Evolutionary conservation across 305 asterid genomes (phyloP), one percentile per base, ranked within the genome.

Genomic region (Lippia alba): DNA sequence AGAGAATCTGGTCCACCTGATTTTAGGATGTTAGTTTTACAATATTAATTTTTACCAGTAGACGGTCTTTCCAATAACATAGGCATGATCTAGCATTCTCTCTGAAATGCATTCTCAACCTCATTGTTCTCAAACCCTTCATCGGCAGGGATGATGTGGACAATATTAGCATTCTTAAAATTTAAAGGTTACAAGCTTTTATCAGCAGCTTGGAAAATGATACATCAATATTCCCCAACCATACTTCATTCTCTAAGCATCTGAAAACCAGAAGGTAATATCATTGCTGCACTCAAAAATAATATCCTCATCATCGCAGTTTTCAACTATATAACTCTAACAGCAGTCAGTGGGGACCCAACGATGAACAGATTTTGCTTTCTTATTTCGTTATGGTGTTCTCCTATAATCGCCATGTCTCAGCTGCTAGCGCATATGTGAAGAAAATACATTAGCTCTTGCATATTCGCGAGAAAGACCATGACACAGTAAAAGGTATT

Each of bases 71-170:
- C 69, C 64, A 61, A 33, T 51, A 51, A 54, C 5, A 39, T 30
- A 39, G 32, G 57, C 34, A 61, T 61, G 62, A 15, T 19, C 4
- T 19, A 14, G 39, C 54, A 49, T 14, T 10, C 41, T 33, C 60
- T 12, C 51, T 17, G 46, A 49, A 34, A 49, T 14, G 32, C 49
- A 24, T 12, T 15, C 40, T 70, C 54, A 32, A 59, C 24, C 32
- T 46, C 51, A 20, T 41, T 45, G 62, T 50, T 70, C 18, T 18
- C 51, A 46, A 17, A 61, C 48, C n/a, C 63, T 63, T 49, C 76
- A 55, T 16, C 20, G 24, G 2, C 68, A 71, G 63, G 39, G 30
- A 20, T 69, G 8, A 17, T 49, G 45, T 18, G 16, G 60, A 56
- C 19, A 67, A 56, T 55, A 18, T 48, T 57, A 9, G 77, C 34